Conservation (phyloP, 371 early-diverging fungal genomes). For the Smittium culicis region DNA sequence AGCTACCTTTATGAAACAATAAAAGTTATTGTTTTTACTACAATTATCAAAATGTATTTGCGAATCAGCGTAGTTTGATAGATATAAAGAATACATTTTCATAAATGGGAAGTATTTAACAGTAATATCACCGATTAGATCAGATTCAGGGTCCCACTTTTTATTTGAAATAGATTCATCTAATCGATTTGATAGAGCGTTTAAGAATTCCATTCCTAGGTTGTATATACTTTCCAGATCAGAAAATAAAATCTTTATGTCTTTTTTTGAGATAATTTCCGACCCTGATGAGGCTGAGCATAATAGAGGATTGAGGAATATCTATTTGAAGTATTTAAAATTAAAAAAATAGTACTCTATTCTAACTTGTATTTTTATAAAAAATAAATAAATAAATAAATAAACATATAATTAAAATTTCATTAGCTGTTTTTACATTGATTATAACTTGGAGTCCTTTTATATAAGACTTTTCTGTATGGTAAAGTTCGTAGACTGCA, state of each 20-base stretch:
- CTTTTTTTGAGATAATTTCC: slow-evolving; percentile 28
- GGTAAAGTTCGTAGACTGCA: slow-evolving; percentile 6
- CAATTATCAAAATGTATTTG: neutral
- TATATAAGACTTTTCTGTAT: slow-evolving; percentile 11
- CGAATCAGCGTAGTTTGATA: slow-evolving; percentile 38
- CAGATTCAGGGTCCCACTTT: slow-evolving; percentile 36
- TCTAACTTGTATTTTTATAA: no score
- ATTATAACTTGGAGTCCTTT: slow-evolving; percentile 10
- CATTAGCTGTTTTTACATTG: no score
- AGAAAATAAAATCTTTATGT: slow-evolving; percentile 42
- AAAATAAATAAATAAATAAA: no score
- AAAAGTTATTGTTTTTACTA: slow-evolving; percentile 8
- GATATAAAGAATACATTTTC: slow-evolving; percentile 52
- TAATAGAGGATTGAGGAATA: slow-evolving; percentile 9
- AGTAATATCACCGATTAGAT: slow-evolving; percentile 53
- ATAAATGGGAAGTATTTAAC: slow-evolving; percentile 46
- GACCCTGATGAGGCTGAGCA: neutral
- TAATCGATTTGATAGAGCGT: slow-evolving; percentile 38
- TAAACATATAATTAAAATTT: no score
- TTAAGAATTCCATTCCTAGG: slow-evolving; percentile 42
- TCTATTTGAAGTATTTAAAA: neutral
- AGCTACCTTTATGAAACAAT: slow-evolving; percentile 8
- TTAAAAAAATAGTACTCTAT: no score
- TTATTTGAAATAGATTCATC: slow-evolving; percentile 18
- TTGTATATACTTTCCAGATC: slow-evolving; percentile 47